Conservation (phyloP, 768 basidiomycete genomes). For the Amanita pseudoporphyria region DNA sequence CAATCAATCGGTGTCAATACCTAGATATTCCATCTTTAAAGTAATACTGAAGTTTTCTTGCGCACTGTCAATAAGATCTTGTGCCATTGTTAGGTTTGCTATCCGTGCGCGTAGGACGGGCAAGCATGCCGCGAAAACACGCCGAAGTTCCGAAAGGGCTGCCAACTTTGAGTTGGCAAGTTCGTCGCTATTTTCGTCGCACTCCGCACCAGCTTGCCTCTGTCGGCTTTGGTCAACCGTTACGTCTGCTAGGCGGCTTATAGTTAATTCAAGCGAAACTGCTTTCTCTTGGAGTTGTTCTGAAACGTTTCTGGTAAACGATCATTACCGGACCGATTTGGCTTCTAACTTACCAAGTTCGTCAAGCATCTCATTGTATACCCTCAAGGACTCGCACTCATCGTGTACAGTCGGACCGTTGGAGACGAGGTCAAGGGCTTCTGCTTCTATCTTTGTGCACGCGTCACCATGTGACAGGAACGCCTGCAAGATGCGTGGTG, state of each 20-base stretch:
- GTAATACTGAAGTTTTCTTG: conserved; percentile 39
- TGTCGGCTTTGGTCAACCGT: background rate
- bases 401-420: conserved; percentile 17
- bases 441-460: conserved; percentile 29
- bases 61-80: conserved; percentile 37
- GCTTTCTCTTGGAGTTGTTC: conserved; percentile 17
- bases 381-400: conserved; percentile 30
- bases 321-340: background rate
- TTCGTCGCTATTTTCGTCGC: conserved; percentile 5
- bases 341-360: conserved; percentile 24
- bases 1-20: conserved; percentile 18
- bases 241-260: conserved; percentile 15
- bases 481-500: conserved; percentile 36
- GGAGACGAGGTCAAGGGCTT: conserved; percentile 34
- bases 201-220: background rate
- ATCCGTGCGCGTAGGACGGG: conserved; percentile 38
- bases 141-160: conserved; percentile 30
- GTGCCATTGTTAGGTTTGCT: conserved; percentile 37
- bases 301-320: conserved; percentile 1
- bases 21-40: conserved; percentile 39
- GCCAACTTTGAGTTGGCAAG: conserved; percentile 11
- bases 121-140: conserved; percentile 35
- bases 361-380: conserved; percentile 33
- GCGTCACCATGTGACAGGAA: conserved; percentile 38
- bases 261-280: conserved; percentile 16